Conservation (phyloP, 2,329 filamentous ascomycete genomes). For the Ophiosphaerella korrae region DNA sequence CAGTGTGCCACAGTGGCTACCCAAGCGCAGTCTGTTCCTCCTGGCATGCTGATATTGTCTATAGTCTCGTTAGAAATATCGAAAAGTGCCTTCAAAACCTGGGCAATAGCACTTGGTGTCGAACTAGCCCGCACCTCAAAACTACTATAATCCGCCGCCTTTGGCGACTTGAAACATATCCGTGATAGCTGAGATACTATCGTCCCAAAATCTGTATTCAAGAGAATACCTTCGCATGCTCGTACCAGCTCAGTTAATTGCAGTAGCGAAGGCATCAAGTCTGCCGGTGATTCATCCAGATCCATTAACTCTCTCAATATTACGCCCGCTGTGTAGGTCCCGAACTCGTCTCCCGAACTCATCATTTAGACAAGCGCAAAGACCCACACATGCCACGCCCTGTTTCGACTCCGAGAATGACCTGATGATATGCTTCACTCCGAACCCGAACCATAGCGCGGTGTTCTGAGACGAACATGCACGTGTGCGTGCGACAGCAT, state of each 20-base stretch:
- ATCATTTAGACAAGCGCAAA: background rate
- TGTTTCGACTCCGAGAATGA: background rate
- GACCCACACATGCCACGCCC: background rate
- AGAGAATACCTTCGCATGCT: background rate
- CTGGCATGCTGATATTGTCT: background rate
- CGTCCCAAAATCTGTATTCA: background rate
- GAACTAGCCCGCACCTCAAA: background rate
- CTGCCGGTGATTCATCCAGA: background rate
- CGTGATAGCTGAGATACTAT: background rate
- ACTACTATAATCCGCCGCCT: too few species aligned
- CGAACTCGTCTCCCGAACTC: background rate
- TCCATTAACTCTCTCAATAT: background rate
- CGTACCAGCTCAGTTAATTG: background rate
- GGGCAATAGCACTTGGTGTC: background rate
- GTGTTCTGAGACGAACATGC: background rate
- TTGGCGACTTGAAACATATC: background rate
- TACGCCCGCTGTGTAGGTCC: background rate
- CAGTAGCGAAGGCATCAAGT: background rate
- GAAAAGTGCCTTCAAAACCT: background rate
- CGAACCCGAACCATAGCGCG: background rate
- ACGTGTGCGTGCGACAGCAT: background rate
- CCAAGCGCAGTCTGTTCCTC: background rate
- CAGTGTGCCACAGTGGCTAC: background rate
- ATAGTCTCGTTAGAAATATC: background rate
- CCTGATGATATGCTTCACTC: background rate